Conservation (phyloP, 108 stramenopile species). For the Epithemia pelagica region DNA sequence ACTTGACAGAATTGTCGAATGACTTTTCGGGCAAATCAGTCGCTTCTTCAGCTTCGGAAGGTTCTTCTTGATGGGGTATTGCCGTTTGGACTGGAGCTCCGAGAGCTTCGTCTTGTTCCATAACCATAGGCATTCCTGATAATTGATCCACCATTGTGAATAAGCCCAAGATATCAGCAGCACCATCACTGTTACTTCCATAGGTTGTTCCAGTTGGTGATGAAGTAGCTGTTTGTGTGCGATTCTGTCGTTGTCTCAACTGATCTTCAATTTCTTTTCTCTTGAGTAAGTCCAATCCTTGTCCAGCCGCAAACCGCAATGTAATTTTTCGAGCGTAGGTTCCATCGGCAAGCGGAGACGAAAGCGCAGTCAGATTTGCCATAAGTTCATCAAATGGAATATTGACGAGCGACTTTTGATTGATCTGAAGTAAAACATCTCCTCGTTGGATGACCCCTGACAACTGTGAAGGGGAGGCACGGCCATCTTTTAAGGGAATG, state of each 20-base stretch:
- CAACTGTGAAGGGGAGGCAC: slow-evolving; percentile 77
- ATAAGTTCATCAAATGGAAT: slow-evolving; percentile 62
- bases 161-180: slow-evolving; percentile 50
- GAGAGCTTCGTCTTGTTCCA: neutral
- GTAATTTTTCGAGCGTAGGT: slow-evolving; percentile 45
- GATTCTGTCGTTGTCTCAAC: slow-evolving; percentile 1
- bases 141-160: slow-evolving; percentile 82
- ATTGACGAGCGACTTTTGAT: slow-evolving; percentile 49
- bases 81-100: too few relatives aligned
- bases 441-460: slow-evolving; percentile 63
- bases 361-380: slow-evolving; percentile 54
- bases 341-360: slow-evolving; percentile 46
- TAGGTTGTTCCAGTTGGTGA: neutral
- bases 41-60: too few relatives aligned
- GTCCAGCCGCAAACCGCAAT: slow-evolving; percentile 56
- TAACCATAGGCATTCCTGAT: slow-evolving; percentile 28
- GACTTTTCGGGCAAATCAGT: too few relatives aligned
- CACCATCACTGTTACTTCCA: slow-evolving; percentile 15
- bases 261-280: slow-evolving; percentile 32
- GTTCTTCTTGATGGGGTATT: too few relatives aligned
- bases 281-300: slow-evolving; percentile 44
- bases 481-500: slow-evolving; percentile 55
- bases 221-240: neutral
- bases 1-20: too few relatives aligned
- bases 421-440: slow-evolving; percentile 66